These are phyloP conservation scores for Cruciata laevipes DNA, from an alignment of 257 asterid genomes.

Conservation along the genomic window DNA sequence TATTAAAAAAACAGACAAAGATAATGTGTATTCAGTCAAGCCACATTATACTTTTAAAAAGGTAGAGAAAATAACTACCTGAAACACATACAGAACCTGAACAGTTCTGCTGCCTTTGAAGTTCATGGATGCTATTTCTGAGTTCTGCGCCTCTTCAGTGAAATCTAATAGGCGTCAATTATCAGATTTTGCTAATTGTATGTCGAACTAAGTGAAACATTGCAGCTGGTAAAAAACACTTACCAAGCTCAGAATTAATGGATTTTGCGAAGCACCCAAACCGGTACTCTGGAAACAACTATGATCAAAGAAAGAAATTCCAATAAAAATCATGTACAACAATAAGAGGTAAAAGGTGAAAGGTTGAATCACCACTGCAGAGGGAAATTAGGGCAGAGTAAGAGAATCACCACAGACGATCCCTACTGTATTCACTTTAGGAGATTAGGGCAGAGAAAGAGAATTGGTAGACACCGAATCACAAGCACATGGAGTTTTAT, in stretches of 20 bases:
- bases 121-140: conserved; percentile 58
- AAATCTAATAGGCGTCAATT: conserved; percentile 56
- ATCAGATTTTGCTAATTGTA: background rate
- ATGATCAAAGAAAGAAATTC: conserved; percentile 20
- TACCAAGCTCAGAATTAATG: conserved; percentile 84
- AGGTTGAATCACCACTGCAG: no score
- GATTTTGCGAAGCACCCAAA: conserved; percentile 77
- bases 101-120: conserved; percentile 53
- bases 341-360: background rate
- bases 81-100: conserved; percentile 58
- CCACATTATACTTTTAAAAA: background rate
- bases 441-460: no score
- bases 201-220: background rate
- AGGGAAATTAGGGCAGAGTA: no score
- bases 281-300: conserved; percentile 86
- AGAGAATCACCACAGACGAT: no score
- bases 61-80: conserved; percentile 49
- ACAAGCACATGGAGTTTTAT: no score
- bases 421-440: no score
- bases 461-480: no score
- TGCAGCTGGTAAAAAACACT: conserved; percentile 19
- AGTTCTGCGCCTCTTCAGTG: conserved; percentile 77
- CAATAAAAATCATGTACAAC: conserved; percentile 17
- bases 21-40: conserved; percentile 8
- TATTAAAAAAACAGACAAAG: conserved; percentile 18